These are phyloP conservation scores for Nannochloropsis oceanica DNA, from an alignment of 108 stramenopile species.

Conservation along the genomic window DNA sequence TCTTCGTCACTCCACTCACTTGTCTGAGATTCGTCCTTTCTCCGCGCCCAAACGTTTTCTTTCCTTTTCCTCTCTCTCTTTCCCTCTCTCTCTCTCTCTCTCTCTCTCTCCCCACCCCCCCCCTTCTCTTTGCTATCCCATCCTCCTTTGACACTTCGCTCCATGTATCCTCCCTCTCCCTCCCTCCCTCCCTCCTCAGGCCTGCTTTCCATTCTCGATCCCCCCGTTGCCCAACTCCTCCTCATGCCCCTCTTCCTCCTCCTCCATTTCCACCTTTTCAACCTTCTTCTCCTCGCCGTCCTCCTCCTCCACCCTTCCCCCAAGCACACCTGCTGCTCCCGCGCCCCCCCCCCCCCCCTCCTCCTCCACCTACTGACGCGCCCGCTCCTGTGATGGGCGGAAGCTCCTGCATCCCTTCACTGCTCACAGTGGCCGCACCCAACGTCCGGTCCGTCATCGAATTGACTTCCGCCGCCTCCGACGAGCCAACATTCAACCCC, in stretches of 20 bases:
- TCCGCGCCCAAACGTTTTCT: no score
- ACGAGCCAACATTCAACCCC: background rate
- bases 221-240: background rate
- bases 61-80: no score
- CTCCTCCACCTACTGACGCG: background rate
- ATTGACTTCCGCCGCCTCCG: background rate
- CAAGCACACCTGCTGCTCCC: background rate
- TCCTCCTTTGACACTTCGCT: no score
- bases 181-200: no score
- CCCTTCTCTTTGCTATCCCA: no score
- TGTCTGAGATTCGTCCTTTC: no score
- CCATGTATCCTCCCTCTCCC: no score
- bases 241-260: background rate
- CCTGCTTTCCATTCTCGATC: no score
- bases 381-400: background rate
- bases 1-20: no score
- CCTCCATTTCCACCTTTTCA: background rate
- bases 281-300: background rate
- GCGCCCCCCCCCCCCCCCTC: background rate
- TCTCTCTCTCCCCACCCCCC: no score
- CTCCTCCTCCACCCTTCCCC: background rate
- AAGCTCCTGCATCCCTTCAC: background rate
- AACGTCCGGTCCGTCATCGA: background rate
- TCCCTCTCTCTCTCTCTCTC: no score
- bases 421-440: background rate